phyloP scores from a whole-genome alignment of 345 rosid genomes.

The Gossypium turneri region DNA sequence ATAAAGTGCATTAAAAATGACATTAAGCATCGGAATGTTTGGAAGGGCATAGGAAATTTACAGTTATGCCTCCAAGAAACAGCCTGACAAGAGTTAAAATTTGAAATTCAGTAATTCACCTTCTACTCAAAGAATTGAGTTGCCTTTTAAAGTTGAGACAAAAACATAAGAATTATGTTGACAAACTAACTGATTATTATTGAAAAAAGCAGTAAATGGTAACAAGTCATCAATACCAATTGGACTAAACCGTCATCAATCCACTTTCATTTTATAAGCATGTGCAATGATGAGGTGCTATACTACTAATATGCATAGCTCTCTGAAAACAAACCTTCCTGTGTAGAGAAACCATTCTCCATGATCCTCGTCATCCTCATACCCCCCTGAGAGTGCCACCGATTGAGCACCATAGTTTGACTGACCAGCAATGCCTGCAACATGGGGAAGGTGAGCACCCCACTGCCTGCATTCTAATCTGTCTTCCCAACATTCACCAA shows the following conservation, averaged over 20 bases:
- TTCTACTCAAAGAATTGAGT: not conserved
- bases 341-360: constrained; percentile 87
- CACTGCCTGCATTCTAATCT: constrained; percentile 59
- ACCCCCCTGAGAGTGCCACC: constrained; percentile 66
- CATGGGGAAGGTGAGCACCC: constrained; percentile 63
- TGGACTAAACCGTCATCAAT: not conserved
- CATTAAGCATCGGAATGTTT: not conserved
- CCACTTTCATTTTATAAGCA: not conserved
- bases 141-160: not conserved
- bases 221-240: not conserved
- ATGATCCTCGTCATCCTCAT: constrained; percentile 68
- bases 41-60: not conserved
- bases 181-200: not conserved
- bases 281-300: not conserved
- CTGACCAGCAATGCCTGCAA: constrained; percentile 66
- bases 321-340: constrained; percentile 41
- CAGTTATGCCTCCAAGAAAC: not conserved
- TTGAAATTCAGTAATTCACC: not conserved
- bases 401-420: constrained; percentile 56
- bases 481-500: constrained; percentile 61
- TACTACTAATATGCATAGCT: not conserved
- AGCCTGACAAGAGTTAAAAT: not conserved
- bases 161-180: not conserved
- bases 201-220: not conserved
- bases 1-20: not conserved